Base-by-base conservation (phyloP, 2,329 filamentous ascomycete species). In the Cytospora leucostoma region DNA sequence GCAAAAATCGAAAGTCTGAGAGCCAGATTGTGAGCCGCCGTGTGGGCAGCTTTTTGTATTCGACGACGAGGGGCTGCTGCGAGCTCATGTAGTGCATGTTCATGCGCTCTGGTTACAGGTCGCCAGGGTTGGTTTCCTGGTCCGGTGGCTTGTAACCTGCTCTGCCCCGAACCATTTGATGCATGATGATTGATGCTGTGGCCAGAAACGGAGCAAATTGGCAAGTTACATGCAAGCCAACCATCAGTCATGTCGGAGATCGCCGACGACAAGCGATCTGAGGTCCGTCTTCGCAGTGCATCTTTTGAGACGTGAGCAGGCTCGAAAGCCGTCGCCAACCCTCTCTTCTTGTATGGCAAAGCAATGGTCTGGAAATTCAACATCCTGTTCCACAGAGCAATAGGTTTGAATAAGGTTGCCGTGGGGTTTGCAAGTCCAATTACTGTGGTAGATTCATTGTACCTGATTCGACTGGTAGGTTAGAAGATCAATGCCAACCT, bases 191-290 rank as follows among this genome's bases (percentile, higher is more conserved):
- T 19, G 19, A 50, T 55, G 33, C 27, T 55, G 38, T n/a, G 27
- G 58, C 52, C 37, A 35, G 34, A 60, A 32, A 17, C 38, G 59
- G 51, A 50, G 49, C 54, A 37, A 33, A 61, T 4, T 63, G 56
- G 52, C 52, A 65, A 53, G 61, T 63, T 63, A 53, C 56, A 63
- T 44, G 19, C 40, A 55, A n/a, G 50, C 56, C 60, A 50, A 50
- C 53, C n/a, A n/a, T 52, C 37, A 19, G 54, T 37, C 17, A 21
- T 63, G 56, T 65, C 62, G 59, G 65, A 65, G 44, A 21, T 66
- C 65, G 44, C 63, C 65, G 65, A 58, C 44, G 33, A 59, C 33
- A 40, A 55, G 54, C 37, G 63, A 37, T 38, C 37, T 21, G 33
- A 44, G 33, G 59, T 54, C 63, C 51, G 59, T 56, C 63, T 52